phyloP scores from a whole-genome alignment of 495 filamentous ascomycete genomes.

The Poronia punctata region DNA sequence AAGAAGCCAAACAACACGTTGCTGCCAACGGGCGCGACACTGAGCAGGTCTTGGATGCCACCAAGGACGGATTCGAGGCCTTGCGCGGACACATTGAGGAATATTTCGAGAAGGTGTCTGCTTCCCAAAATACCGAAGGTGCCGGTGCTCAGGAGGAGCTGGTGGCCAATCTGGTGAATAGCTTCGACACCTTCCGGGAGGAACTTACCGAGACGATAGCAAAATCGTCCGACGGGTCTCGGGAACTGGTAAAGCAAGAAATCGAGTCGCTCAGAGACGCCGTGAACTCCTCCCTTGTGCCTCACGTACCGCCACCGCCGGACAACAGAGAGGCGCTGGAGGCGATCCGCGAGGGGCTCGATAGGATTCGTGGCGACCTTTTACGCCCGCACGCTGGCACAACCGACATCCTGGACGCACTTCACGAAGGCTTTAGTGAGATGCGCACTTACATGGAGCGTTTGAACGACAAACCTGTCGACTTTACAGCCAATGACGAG shows the following conservation, averaged over 20 bases:
- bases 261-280: slow-evolving; percentile 70
- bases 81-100: slow-evolving; percentile 68
- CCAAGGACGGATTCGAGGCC: slow-evolving; percentile 76
- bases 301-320: slow-evolving; percentile 39
- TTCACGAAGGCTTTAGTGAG: slow-evolving; percentile 73
- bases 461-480: slow-evolving; percentile 67
- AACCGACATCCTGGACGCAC: slow-evolving; percentile 69
- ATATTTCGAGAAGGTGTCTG: slow-evolving; percentile 40
- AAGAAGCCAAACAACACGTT: slow-evolving; percentile 68
- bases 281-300: slow-evolving; percentile 62
- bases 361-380: slow-evolving; percentile 61
- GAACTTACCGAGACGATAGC: slow-evolving; percentile 55
- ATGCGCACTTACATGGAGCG: slow-evolving; percentile 71
- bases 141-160: slow-evolving; percentile 68
- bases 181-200: slow-evolving; percentile 63
- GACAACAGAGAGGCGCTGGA: slow-evolving; percentile 56
- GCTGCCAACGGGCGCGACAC: slow-evolving; percentile 60
- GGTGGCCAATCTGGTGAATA: slow-evolving; percentile 62
- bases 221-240: slow-evolving; percentile 36
- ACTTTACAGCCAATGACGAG: slow-evolving; percentile 74
- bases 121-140: slow-evolving; percentile 73
- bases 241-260: slow-evolving; percentile 68
- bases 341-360: slow-evolving; percentile 62
- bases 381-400: slow-evolving; percentile 49
- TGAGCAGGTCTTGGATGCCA: slow-evolving; percentile 74